Evolutionary conservation across 1,139 yeast genomes (phyloP).

Genomic region (Candida buenavistaensis): DNA sequence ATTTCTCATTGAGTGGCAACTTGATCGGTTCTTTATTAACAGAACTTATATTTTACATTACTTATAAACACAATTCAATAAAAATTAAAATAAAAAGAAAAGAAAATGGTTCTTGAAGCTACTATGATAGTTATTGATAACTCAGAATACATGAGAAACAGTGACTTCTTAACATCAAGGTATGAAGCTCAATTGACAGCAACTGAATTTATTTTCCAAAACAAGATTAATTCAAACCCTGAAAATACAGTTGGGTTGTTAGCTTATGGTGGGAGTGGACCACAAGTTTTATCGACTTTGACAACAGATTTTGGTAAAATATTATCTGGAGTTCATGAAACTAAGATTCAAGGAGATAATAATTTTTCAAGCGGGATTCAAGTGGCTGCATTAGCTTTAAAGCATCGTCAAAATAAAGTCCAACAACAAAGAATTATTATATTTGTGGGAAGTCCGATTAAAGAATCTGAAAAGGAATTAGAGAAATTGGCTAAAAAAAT

Average conservation of each 20-base stretch:
- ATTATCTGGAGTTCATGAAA: slow-evolving; percentile 83
- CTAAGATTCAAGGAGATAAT: slow-evolving; percentile 65
- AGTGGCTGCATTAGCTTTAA: slow-evolving; percentile 95
- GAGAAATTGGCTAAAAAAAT: slow-evolving; percentile 86
- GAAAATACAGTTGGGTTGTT: slow-evolving; percentile 91
- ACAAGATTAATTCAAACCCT: slow-evolving; percentile 85
- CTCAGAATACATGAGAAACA: slow-evolving; percentile 94
- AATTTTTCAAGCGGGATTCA: slow-evolving; percentile 86
- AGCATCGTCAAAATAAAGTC: slow-evolving; percentile 92
- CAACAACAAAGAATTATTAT: slow-evolving; percentile 89
- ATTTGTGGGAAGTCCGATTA: slow-evolving; percentile 87
- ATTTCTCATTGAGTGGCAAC: too few relatives aligned
- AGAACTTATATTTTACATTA: too few relatives aligned
- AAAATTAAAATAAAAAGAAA: too few relatives aligned
- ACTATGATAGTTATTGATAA: slow-evolving; percentile 94
- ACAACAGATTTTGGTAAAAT: slow-evolving; percentile 88
- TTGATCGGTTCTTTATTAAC: too few relatives aligned
- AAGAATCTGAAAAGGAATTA: slow-evolving; percentile 68
- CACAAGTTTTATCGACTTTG: slow-evolving; percentile 83
- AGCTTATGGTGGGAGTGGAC: slow-evolving; percentile 84
- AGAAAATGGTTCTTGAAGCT: slow-evolving; percentile 85
- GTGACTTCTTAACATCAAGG: slow-evolving; percentile 87
- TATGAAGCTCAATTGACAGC: slow-evolving; percentile 93
- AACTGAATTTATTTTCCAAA: slow-evolving; percentile 84
- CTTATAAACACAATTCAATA: too few relatives aligned